These are phyloP conservation scores for Trichoderma polysporum DNA, from an alignment of 2,329 filamentous ascomycete genomes.

Conservation along the genomic window DNA sequence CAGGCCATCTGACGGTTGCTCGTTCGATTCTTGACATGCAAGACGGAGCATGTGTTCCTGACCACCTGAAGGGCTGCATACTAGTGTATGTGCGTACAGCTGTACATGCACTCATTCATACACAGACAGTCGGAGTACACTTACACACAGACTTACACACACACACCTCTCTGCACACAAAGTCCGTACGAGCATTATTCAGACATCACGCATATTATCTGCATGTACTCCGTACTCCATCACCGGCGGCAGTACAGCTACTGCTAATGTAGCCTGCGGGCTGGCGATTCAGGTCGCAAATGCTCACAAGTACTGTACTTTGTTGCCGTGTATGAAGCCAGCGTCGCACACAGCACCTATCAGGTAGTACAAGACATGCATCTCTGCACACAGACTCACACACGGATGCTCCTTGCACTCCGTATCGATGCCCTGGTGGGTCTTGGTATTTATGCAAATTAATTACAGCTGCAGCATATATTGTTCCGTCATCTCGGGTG, in stretches of 20 bases:
- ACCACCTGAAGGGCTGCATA: conserved; percentile 23
- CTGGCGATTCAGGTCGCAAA: neutral
- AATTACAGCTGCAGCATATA: conserved; percentile 8
- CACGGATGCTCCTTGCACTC: neutral
- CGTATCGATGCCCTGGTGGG: neutral
- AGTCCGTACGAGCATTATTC: neutral
- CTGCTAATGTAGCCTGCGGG: neutral
- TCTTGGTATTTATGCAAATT: neutral
- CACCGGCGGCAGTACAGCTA: conserved; percentile 21
- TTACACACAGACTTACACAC: neutral
- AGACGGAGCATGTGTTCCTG: conserved; percentile 24
- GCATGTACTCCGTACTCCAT: conserved; percentile 21
- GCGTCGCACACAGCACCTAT: neutral
- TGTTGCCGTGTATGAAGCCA: neutral
- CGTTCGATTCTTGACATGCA: conserved; percentile 14
- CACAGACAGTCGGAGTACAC: neutral
- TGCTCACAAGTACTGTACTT: neutral
- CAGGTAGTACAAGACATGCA: neutral
- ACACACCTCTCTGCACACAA: neutral
- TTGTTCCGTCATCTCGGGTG: neutral
- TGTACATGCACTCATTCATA: conserved; percentile 3
- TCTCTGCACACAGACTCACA: neutral
- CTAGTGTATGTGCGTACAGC: conserved; percentile 6
- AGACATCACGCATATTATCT: conserved; percentile 9
- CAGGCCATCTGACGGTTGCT: conserved; percentile 20